Conservation (phyloP, 306 rosid species). For the Alnus rubra region DNA sequence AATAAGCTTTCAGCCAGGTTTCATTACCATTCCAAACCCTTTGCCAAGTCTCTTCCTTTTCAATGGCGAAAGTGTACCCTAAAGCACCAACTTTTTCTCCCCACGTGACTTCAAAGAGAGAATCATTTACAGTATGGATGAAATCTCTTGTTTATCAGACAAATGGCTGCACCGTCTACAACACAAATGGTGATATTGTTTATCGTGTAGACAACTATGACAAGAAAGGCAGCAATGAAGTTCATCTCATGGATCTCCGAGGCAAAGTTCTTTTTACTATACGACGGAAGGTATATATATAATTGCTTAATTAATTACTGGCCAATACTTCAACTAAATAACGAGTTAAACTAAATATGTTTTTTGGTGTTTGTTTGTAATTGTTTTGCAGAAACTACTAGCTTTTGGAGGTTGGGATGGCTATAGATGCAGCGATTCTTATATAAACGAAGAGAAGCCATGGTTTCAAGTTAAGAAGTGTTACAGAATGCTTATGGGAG, state of each 20-base stretch:
- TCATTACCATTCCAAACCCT: neutral
- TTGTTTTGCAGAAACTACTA: conserved; percentile 49
- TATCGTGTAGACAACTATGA: conserved; percentile 85
- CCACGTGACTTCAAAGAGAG: conserved; percentile 38
- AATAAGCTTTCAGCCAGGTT: neutral
- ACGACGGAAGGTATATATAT: conserved; percentile 35
- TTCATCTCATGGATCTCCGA: conserved; percentile 77
- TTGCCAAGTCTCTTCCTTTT: neutral
- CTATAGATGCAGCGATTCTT: conserved; percentile 33
- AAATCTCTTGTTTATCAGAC: conserved; percentile 77
- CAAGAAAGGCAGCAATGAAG: conserved; percentile 64
- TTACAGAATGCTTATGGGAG: conserved; percentile 36
- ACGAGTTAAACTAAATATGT: neutral
- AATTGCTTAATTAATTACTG: too few relatives aligned
- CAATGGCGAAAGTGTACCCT: conserved; percentile 55
- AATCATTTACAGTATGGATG: conserved; percentile 84
- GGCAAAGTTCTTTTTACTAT: conserved; percentile 68
- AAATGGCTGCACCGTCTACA: conserved; percentile 86
- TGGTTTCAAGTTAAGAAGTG: conserved; percentile 68
- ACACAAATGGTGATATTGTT: conserved; percentile 65
- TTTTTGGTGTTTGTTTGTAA: neutral
- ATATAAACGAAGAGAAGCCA: conserved; percentile 36
- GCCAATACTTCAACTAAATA: too few relatives aligned
- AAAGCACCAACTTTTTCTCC: conserved; percentile 27
- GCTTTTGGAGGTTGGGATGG: conserved; percentile 81